Evolutionary conservation across 495 filamentous ascomycete species (phyloP).

Genomic region (Ascodesmis nigricans): DNA sequence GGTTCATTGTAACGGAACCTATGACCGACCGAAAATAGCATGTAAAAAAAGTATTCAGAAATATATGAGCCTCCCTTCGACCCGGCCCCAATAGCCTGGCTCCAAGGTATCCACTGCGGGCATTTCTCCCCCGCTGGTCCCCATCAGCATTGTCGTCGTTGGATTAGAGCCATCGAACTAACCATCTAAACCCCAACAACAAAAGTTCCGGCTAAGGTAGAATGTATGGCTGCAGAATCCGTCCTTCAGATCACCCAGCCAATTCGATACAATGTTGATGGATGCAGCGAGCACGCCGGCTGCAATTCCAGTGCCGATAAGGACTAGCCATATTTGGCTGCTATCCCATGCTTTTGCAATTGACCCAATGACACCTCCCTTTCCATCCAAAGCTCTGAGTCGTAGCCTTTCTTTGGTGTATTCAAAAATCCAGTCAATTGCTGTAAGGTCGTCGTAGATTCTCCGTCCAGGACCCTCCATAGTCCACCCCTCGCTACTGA

Average conservation of each 20-base stretch:
- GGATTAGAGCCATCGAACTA: constrained; percentile 7
- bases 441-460: constrained; percentile 91
- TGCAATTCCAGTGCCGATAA: constrained; percentile 47
- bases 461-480: constrained; percentile 74
- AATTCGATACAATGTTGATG: constrained; percentile 85
- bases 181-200: constrained; percentile 78
- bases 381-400: constrained; percentile 46
- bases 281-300: constrained; percentile 65
- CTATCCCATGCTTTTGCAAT: constrained; percentile 50
- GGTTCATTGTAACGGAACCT: no score
- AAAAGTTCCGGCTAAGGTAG: constrained; percentile 76
- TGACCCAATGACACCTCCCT: constrained; percentile 52
- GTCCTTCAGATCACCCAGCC: constrained; percentile 84
- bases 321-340: constrained; percentile 74
- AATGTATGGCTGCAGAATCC: constrained; percentile 68
- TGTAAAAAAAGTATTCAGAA: constrained; percentile 68
- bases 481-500: constrained; percentile 47
- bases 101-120: constrained; percentile 68
- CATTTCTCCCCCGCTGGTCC: constrained; percentile 46
- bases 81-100: constrained; percentile 40
- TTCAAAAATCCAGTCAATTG: constrained; percentile 99
- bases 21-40: constrained; percentile 57
- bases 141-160: constrained; percentile 3
- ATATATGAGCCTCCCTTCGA: constrained; percentile 50
- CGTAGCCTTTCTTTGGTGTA: constrained; percentile 91